phyloP scores from a whole-genome alignment of 345 rosid species.

The Ceriops zippeliana region DNA sequence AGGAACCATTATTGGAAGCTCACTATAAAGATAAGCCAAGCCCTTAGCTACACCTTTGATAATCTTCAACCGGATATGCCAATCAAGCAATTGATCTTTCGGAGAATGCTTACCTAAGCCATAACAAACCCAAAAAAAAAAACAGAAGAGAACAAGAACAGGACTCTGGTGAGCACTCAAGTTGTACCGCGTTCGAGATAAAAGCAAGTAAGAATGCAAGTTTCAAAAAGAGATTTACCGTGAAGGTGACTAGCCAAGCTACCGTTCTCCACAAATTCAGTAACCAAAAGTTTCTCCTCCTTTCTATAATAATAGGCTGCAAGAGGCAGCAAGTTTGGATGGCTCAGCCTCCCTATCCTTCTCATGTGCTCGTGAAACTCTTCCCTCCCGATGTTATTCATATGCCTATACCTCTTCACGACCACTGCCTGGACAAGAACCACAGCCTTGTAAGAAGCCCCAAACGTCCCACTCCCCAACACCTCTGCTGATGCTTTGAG shows the following conservation, averaged over 20 bases:
- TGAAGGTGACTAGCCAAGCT: conserved; percentile 77
- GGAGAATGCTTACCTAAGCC: conserved; percentile 47
- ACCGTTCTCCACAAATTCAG: conserved; percentile 46
- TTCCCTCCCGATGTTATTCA: conserved; percentile 63
- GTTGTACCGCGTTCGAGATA: no score
- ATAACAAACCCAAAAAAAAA: not conserved
- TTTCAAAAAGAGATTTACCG: conserved; percentile 30
- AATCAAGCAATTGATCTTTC: conserved; percentile 49
- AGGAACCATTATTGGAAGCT: conserved; percentile 56
- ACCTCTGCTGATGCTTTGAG: conserved; percentile 74
- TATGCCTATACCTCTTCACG: conserved; percentile 75
- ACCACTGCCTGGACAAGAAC: conserved; percentile 37
- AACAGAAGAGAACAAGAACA: not conserved
- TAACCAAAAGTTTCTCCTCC: conserved; percentile 69
- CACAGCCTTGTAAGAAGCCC: conserved; percentile 71
- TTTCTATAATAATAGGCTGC: conserved; percentile 62
- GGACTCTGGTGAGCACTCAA: no score
- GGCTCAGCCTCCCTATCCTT: conserved; percentile 51
- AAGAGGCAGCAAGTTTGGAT: conserved; percentile 54
- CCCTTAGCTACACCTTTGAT: conserved; percentile 64
- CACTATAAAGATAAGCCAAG: conserved; percentile 50
- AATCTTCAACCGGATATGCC: conserved; percentile 57
- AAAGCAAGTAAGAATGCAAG: not conserved
- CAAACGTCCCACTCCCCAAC: conserved; percentile 77
- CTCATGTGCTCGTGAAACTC: conserved; percentile 70